Evolutionary conservation across 2,329 filamentous ascomycete genomes (phyloP).

Genomic region (Leptoxyphium fumago): DNA sequence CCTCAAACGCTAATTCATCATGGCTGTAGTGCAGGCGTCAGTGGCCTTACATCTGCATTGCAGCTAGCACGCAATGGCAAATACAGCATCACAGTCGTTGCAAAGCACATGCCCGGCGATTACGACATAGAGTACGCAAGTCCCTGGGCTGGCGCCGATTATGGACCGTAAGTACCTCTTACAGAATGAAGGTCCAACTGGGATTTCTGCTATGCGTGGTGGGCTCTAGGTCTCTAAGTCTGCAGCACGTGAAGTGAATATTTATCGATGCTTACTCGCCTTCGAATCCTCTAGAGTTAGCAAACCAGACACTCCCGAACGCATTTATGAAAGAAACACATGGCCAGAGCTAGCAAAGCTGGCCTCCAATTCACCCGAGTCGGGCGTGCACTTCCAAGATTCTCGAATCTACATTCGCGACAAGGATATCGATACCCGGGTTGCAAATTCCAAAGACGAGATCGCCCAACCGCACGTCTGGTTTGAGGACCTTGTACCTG

Average conservation of each 20-base stretch:
- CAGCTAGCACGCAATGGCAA: slow-evolving; percentile 41
- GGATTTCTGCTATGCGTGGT: too few relatives aligned
- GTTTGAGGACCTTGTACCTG: slow-evolving; percentile 54
- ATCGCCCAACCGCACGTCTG: slow-evolving; percentile 51
- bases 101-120: slow-evolving; percentile 88
- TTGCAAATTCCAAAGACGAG: slow-evolving; percentile 48
- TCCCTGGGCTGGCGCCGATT: slow-evolving; percentile 77
- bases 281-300: too few relatives aligned
- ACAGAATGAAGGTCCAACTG: too few relatives aligned
- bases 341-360: slow-evolving; percentile 30
- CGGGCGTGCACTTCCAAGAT: slow-evolving; percentile 65
- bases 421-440: slow-evolving; percentile 44
- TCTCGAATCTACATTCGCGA: slow-evolving; percentile 41
- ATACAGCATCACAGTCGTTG: slow-evolving; percentile 54
- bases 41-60: slow-evolving; percentile 50
- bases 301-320: slow-evolving; percentile 23
- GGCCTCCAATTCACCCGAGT: slow-evolving; percentile 51
- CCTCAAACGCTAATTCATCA: too few relatives aligned
- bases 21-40: slow-evolving; percentile 51
- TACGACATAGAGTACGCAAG: slow-evolving; percentile 84
- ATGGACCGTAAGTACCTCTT: slow-evolving; percentile 43
- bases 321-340: slow-evolving; percentile 28
- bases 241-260: too few relatives aligned
- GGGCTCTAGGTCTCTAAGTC: too few relatives aligned
- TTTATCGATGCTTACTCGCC: too few relatives aligned